These are phyloP conservation scores for Venustampulla echinocandica DNA, from an alignment of 495 filamentous ascomycete genomes.

Conservation along the genomic window DNA sequence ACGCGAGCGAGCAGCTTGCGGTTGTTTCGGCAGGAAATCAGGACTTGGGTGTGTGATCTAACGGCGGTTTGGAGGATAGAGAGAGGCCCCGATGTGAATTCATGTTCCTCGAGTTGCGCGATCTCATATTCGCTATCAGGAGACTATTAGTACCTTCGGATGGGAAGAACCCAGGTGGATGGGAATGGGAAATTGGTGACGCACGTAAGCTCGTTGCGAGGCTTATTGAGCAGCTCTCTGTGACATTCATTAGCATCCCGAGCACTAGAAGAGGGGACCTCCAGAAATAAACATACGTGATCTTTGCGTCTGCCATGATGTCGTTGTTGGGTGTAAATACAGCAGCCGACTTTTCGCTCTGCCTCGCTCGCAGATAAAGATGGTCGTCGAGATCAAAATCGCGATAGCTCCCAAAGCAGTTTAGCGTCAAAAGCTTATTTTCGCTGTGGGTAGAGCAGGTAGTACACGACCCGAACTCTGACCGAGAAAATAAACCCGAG, in stretches of 20 bases:
- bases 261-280: neutral
- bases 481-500: slow-evolving; percentile 15
- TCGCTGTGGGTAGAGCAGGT: neutral
- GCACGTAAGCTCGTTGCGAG: slow-evolving; percentile 72
- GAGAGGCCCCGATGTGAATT: slow-evolving; percentile 77
- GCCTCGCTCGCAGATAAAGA: slow-evolving; percentile 5
- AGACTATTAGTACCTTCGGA: slow-evolving; percentile 11
- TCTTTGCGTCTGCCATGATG: slow-evolving; percentile 67
- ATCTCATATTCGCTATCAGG: slow-evolving; percentile 74
- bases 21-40: slow-evolving; percentile 86
- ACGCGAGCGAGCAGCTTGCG: slow-evolving; percentile 73
- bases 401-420: slow-evolving; percentile 14
- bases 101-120: slow-evolving; percentile 77
- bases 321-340: slow-evolving; percentile 11
- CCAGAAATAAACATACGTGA: slow-evolving; percentile 51
- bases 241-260: slow-evolving; percentile 30
- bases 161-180: slow-evolving; percentile 12
- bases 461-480: neutral
- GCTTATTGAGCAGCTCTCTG: slow-evolving; percentile 76
- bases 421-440: slow-evolving; percentile 13
- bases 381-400: slow-evolving; percentile 15
- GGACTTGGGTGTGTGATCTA: slow-evolving; percentile 76
- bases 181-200: slow-evolving; percentile 26
- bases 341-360: slow-evolving; percentile 22
- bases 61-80: slow-evolving; percentile 92